These are phyloP conservation scores for Spathaspora sp. DNA, from an alignment of 1,139 yeast genomes.

Conservation along the genomic window DNA sequence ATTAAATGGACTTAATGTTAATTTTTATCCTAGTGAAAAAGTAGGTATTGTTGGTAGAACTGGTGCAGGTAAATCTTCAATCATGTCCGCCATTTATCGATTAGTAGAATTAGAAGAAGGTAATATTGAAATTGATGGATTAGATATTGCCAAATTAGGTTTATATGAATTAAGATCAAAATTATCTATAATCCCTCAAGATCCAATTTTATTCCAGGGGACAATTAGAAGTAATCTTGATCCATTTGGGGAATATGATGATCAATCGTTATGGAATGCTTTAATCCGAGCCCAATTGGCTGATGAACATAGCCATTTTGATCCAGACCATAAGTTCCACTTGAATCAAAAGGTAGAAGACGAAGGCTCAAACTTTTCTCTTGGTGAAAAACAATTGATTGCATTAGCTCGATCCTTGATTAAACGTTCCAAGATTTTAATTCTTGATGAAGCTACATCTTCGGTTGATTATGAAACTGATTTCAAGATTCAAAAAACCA, in stretches of 20 bases:
- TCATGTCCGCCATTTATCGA: constrained; percentile 63
- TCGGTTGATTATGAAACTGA: constrained; percentile 81
- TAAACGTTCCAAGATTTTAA: constrained; percentile 63
- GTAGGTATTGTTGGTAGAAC: constrained; percentile 77
- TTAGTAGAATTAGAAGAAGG: constrained; percentile 55
- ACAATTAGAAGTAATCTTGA: constrained; percentile 63
- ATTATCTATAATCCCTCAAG: constrained; percentile 71
- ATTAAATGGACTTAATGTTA: constrained; percentile 49
- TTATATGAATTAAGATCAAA: constrained; percentile 55
- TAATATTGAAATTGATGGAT: constrained; percentile 53
- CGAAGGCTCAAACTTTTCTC: constrained; percentile 71
- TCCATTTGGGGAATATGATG: constrained; percentile 55
- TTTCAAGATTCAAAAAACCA: constrained; percentile 64
- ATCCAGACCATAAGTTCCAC: constrained; percentile 55
- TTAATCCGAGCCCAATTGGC: constrained; percentile 21
- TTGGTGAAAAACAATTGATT: constrained; percentile 75
- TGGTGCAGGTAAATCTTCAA: constrained; percentile 75
- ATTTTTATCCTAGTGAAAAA: constrained; percentile 56
- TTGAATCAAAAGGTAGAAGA: constrained; percentile 67
- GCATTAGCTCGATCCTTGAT: constrained; percentile 79
- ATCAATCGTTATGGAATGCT: constrained; percentile 53
- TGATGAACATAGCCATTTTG: constrained; percentile 7
- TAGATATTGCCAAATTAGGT: constrained; percentile 56
- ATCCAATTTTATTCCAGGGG: constrained; percentile 69
- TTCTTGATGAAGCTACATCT: constrained; percentile 82